Evolutionary conservation across 2,329 filamentous ascomycete species (phyloP), one percentile per base, ranked within the genome.

Genomic region (Amauroascus niger): DNA sequence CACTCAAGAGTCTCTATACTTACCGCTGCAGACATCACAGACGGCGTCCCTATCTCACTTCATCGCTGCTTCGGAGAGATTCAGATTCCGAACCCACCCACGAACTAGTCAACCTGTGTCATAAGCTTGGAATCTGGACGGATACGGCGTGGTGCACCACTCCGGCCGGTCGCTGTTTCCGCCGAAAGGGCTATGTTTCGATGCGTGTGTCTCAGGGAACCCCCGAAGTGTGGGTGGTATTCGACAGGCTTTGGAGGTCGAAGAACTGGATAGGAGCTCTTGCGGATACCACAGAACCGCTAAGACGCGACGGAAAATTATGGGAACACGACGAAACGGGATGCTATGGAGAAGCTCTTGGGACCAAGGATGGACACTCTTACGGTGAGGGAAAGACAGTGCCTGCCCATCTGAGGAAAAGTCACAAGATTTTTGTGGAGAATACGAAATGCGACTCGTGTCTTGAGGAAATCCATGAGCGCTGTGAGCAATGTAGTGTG

Each of bases 11-110:
- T 63, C 69, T 82, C 7, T 82, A 82, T 61, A 77, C 79, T 1
- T 82, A 81, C 63, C 76, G 79, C 54, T 81, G 79, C 60, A 76
- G 79, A n/a, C 79, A 82, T 62, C 79, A 82, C 61, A 74, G 79
- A 59, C 73, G 79, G 57, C 71, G 79, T 44, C 79, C 79, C 8
- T 82, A 82, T 62, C 71, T 82, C 2, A 75, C 78, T 3, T 74
- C 74, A 14, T 80, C 77, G 6, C 68, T 81, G 37, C 64, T 73
- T 39, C 73, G 79, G 49, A 71, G 77, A 60, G 79, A 81, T 63
- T 80, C 79, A 24, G 79, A 81, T 61, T 79, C 78, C 14, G 78
- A 80, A 60, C 79, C 79, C 3, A 81, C 79, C 2, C 79, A 81
- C 64, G 78, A 81, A 60, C 70, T 81, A 33, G 79, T 81, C 50